A percentile compares a stretch with the other conserved stretches of the same genome.
phyloP scores from a whole-genome alignment of 2,329 filamentous ascomycete species.

The Cadophora luteo-olivacea region DNA sequence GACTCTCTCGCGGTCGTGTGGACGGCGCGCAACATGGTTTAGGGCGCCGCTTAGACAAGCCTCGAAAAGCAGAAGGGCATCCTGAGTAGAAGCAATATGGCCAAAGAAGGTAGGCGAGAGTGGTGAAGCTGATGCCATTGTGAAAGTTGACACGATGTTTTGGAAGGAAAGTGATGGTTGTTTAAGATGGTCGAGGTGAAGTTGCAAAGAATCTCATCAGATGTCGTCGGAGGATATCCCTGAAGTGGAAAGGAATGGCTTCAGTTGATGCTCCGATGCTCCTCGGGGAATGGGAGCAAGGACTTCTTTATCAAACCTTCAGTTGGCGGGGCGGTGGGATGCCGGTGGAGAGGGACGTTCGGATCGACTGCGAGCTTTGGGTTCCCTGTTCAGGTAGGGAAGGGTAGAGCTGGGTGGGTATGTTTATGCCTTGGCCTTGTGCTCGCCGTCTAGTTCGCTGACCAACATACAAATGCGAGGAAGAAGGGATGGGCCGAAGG shows the following conservation, averaged over 20 bases:
- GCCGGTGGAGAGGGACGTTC: conserved; percentile 22
- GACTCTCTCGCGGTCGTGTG: conserved; percentile 82
- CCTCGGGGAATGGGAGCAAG: conserved; percentile 26
- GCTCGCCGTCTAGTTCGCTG: conserved; percentile 22
- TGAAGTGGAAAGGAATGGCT: conserved; percentile 30
- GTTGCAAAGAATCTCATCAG: conserved; percentile 30
- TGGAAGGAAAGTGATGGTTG: conserved; percentile 31
- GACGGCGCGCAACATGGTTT: conserved; percentile 79
- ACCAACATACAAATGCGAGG: conserved; percentile 23
- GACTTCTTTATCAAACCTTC: conserved; percentile 31
- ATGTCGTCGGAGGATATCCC: conserved; percentile 30
- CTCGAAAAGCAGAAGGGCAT: conserved; percentile 83
- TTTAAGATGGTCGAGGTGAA: conserved; percentile 21
- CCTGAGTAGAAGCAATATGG: conserved; percentile 31
- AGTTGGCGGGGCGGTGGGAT: conserved; percentile 26
- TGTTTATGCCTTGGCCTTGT: conserved; percentile 32
- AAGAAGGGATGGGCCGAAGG: conserved; percentile 30
- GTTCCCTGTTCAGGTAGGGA: conserved; percentile 14
- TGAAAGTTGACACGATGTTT: conserved; percentile 41
- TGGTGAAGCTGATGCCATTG: conserved; percentile 33
- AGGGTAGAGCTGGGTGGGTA: conserved; percentile 17
- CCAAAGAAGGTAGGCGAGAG: conserved; percentile 34
- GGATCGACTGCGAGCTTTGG: conserved; percentile 21
- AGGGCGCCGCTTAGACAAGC: conserved; percentile 74
- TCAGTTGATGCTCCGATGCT: conserved; percentile 23